Evolutionary conservation across 73 alveolate genomes (phyloP).

Genomic region (Tetrahymena elliotti): DNA sequence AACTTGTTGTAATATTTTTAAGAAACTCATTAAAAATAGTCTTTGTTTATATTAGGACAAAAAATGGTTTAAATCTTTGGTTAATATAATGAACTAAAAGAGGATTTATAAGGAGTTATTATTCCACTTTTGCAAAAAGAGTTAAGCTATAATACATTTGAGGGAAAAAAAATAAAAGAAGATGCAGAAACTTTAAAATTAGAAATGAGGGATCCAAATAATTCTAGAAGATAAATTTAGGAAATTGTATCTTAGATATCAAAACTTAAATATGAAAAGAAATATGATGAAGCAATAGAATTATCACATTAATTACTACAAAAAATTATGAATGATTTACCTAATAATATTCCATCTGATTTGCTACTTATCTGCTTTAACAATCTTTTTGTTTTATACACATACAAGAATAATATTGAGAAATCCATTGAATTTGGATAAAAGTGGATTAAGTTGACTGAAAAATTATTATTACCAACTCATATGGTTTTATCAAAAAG

Average conservation of each 20-base stretch:
- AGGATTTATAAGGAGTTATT: not conserved
- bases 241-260: not conserved
- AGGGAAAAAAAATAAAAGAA: not conserved
- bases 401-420: not conserved
- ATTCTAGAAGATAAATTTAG: not conserved
- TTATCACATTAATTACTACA: not conserved
- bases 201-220: not conserved
- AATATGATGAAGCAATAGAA: not conserved
- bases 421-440: not conserved
- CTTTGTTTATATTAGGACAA: not conserved
- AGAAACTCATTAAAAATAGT: not conserved
- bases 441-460: not conserved
- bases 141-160: not conserved
- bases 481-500: not conserved
- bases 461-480: not conserved
- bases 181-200: not conserved
- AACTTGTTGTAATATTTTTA: not conserved
- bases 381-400: not conserved
- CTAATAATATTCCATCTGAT: not conserved
- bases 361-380: not conserved
- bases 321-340: not conserved
- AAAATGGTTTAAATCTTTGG: not conserved
- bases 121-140: not conserved
- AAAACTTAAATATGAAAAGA: not conserved
- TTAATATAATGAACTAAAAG: not conserved